phyloP scores from a whole-genome alignment of 768 basidiomycete species.

The Boletus rubropictus region DNA sequence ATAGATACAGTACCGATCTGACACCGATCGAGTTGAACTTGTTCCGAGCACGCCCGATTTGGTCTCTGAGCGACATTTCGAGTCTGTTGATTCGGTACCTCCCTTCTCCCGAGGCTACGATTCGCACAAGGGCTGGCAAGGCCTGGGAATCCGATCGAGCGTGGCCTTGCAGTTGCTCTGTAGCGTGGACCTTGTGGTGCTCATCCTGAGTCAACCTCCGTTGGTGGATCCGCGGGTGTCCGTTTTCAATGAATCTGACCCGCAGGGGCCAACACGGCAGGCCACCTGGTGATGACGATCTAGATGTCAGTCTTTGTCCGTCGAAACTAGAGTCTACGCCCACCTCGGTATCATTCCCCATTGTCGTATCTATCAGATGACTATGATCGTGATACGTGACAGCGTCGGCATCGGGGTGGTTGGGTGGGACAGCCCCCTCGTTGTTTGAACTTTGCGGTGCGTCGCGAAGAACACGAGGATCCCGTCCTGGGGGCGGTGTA shows the following conservation, averaged over 20 bases:
- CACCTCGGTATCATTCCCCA: background rate
- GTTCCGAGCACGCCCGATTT: background rate
- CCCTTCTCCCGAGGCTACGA: background rate
- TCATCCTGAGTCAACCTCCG: background rate
- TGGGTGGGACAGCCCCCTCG: background rate
- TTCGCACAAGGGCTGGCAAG: background rate
- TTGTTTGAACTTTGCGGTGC: background rate
- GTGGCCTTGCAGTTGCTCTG: background rate
- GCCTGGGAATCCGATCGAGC: background rate
- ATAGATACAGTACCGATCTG: no score
- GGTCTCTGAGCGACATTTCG: background rate
- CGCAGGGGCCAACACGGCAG: background rate
- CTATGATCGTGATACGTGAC: background rate
- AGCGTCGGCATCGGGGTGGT: background rate
- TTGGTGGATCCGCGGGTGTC: background rate
- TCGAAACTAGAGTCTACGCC: background rate
- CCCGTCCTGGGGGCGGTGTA: background rate
- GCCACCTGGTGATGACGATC: background rate
- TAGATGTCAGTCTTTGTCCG: background rate
- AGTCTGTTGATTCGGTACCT: background rate
- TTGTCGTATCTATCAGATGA: background rate
- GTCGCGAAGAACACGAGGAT: background rate
- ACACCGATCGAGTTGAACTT: background rate
- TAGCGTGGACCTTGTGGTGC: background rate
- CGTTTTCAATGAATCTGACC: background rate